Percentiles rank a stretch among this genome's conserved stretches.
Evolutionary conservation across 1,139 yeast genomes (phyloP).

Genomic region (Meyerozyma smithsonii): DNA sequence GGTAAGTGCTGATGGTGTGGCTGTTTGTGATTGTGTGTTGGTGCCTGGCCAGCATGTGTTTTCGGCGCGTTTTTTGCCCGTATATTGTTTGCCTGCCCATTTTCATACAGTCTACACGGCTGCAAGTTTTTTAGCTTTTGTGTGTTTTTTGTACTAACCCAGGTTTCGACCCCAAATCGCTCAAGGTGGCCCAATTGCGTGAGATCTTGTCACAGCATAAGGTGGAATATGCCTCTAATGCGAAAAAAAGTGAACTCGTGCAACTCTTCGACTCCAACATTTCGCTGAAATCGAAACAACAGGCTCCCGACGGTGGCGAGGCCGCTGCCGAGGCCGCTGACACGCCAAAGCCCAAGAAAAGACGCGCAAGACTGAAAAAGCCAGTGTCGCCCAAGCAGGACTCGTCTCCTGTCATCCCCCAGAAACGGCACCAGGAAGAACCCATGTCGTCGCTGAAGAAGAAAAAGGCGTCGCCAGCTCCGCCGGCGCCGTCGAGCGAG

Average conservation of each 20-base stretch:
- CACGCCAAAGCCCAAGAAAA: background rate
- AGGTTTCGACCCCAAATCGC: slow-evolving; percentile 60
- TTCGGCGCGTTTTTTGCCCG: no score
- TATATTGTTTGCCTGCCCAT: no score
- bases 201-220: slow-evolving; percentile 54
- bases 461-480: background rate
- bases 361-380: background rate
- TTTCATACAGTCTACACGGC: no score
- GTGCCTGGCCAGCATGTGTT: no score
- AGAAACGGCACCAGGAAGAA: background rate
- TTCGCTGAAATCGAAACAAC: slow-evolving; percentile 29
- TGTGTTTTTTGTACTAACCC: background rate
- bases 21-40: no score
- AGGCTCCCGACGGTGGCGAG: no score
- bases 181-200: slow-evolving; percentile 63
- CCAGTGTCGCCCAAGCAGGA: background rate
- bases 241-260: slow-evolving; percentile 60
- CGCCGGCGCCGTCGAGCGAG: background rate
- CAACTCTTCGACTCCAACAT: slow-evolving; percentile 49
- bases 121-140: background rate
- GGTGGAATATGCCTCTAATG: slow-evolving; percentile 52
- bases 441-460: background rate
- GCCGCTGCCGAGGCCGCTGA: no score
- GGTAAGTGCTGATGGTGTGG: background rate
- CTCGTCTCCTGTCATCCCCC: background rate